These are phyloP conservation scores for Sungouiella thailandica DNA, from an alignment of 805 yeast species.

Conservation along the genomic window DNA sequence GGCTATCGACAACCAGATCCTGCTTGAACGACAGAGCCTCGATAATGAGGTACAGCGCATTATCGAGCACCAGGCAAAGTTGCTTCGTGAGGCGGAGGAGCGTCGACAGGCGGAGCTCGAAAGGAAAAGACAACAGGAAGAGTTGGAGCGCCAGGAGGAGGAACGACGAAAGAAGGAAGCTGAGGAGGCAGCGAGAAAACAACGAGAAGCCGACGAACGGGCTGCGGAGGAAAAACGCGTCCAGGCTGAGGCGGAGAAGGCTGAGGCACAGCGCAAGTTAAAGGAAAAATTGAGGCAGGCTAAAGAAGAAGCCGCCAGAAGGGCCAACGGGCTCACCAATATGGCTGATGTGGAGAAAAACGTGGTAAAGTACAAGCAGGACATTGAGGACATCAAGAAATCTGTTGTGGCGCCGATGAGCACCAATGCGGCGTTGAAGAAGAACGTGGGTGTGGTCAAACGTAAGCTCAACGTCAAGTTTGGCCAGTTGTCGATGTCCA, in stretches of 20 bases:
- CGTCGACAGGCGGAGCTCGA: conserved; percentile 7
- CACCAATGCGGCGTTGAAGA: conserved; percentile 48
- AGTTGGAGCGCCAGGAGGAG: conserved; percentile 8
- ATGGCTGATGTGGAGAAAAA: conserved; percentile 34
- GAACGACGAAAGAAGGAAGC: conserved; percentile 4
- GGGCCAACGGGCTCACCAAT: conserved; percentile 29
- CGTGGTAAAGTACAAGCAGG: conserved; percentile 45
- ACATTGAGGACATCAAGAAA: conserved; percentile 53
- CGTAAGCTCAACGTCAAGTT: conserved; percentile 82
- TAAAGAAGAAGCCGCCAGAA: conserved; percentile 12
- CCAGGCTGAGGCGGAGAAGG: conserved; percentile 19
- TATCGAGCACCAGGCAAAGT: conserved; percentile 7
- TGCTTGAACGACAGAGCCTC: conserved; percentile 5
- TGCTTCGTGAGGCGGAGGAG: conserved; percentile 3
- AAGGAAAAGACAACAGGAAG: conserved; percentile 6
- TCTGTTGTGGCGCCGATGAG: conserved; percentile 53
- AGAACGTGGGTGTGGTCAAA: conserved; percentile 52
- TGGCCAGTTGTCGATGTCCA: conserved; percentile 83
- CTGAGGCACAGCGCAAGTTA: conserved; percentile 6
- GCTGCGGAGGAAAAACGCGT: conserved; percentile 8
- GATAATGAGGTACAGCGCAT: conserved; percentile 17
- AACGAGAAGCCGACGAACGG: conserved; percentile 11
- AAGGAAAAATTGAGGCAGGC: conserved; percentile 12
- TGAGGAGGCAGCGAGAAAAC: conserved; percentile 12
- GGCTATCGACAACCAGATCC: too few species aligned